These are phyloP conservation scores for Rhodosporidiobolus odoratus DNA, from an alignment of 768 basidiomycete species.

Conservation along the genomic window DNA sequence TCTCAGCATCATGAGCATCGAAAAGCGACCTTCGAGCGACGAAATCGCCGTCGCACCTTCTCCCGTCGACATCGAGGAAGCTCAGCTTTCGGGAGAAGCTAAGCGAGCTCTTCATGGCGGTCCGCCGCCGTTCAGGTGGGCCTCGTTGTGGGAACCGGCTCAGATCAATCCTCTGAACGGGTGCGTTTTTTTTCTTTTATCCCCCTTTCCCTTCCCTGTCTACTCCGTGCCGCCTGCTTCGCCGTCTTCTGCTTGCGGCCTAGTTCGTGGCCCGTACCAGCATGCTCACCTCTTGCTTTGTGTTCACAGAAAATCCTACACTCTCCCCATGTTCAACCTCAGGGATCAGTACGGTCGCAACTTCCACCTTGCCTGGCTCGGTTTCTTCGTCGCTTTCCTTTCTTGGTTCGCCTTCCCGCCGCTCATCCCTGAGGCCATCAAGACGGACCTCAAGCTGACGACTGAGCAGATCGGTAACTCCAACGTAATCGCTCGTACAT, in stretches of 20 bases:
- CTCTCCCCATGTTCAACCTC: conserved; percentile 55
- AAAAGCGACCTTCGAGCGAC: conserved; percentile 8
- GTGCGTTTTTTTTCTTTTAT: background rate
- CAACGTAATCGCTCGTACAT: conserved; percentile 32
- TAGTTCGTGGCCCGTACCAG: too few relatives aligned
- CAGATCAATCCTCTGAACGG: conserved; percentile 54
- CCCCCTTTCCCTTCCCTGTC: background rate
- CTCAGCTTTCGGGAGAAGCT: background rate
- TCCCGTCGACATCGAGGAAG: background rate
- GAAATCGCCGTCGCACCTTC: background rate
- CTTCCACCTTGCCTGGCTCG: conserved; percentile 53
- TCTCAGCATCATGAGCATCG: conserved; percentile 2
- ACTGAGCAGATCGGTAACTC: conserved; percentile 49
- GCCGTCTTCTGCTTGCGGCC: too few relatives aligned
- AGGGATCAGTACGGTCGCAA: conserved; percentile 52
- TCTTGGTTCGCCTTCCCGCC: conserved; percentile 61
- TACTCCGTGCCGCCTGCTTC: too few relatives aligned
- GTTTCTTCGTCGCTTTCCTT: conserved; percentile 55
- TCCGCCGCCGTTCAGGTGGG: conserved; percentile 31
- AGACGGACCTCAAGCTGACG: conserved; percentile 54
- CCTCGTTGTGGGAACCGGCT: conserved; percentile 34
- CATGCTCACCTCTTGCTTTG: background rate
- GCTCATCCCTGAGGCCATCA: conserved; percentile 57
- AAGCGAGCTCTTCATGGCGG: conserved; percentile 4
- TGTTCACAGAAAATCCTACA: conserved; percentile 50